Evolutionary conservation across 1,139 yeast genomes (phyloP), one percentile per base, ranked within the genome.

Genomic region (Taphrina communis): DNA sequence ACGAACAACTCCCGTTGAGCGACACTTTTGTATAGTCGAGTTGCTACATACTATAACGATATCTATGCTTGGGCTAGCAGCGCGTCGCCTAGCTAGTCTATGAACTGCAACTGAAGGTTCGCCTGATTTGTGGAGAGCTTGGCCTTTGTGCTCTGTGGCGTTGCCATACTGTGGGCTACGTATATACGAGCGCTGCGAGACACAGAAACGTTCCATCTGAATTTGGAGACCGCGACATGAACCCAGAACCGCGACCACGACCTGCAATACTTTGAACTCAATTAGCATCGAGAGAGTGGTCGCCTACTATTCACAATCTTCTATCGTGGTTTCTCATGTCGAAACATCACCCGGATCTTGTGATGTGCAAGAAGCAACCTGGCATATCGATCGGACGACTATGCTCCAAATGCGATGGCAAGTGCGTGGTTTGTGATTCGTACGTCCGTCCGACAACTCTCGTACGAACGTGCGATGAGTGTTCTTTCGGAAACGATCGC

Each of bases 391-490:
- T 85, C 6, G 97, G 97, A 36, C 65, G 82, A 69, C 82, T 93
- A 8, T 93, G 99, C 75, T 86, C 85, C 51, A 89, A 84, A 77
- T 93, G 99, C 77, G 97, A 93, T 75, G 98, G 97, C 1, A 83
- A 88, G 72, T 93, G 99, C 75, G 97, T 97, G 1, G 82, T 86
- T 0, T 93, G 99, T 78, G 98, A 92, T 76, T 89, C 97, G 0
- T 85, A 83, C 73, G 97, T 91, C 12, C 86, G 89, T 71, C 93
- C 96, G 0, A 83, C 85, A 7, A 82, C 86, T n/a, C 79, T 82
- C 69, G 97, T 87, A 1, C 82, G 89, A 72, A 83, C 91, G 41
- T 93, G 99, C 78, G 92, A 89, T 70, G 95, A 88, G 73, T 93
- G 99, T 77, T 83, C 96, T 0, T 85, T 86, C 74, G 96, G 96